phyloP scores from a whole-genome alignment of 2,329 filamentous ascomycete genomes.

The Epichloe gansuensis region DNA sequence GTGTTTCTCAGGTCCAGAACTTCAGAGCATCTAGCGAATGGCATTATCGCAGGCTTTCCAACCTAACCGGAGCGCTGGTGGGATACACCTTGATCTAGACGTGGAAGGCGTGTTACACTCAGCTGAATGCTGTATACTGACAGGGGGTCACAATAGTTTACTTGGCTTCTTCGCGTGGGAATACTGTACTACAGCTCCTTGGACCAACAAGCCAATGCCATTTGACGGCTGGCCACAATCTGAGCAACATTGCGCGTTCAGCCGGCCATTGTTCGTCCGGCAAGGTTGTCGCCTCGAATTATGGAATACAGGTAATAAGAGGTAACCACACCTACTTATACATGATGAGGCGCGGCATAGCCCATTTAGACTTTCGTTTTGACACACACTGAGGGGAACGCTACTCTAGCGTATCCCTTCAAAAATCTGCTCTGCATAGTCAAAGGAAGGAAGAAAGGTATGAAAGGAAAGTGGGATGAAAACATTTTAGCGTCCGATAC shows the following conservation, averaged over 20 bases:
- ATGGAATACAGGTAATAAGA: too few species aligned
- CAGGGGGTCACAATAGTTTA: not conserved
- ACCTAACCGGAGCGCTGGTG: constrained; percentile 1
- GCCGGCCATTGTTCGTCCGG: not conserved
- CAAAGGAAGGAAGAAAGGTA: not conserved
- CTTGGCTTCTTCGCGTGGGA: not conserved
- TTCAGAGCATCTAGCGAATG: not conserved
- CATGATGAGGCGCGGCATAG: too few species aligned
- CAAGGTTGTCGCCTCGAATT: not conserved
- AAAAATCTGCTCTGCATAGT: not conserved
- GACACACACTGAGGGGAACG: too few species aligned
- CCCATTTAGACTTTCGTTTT: too few species aligned
- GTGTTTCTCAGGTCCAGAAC: not conserved
- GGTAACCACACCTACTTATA: too few species aligned
- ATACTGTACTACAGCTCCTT: not conserved
- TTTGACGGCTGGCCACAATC: not conserved
- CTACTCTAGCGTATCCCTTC: not conserved
- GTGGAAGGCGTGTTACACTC: constrained; percentile 1
- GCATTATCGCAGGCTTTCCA: not conserved
- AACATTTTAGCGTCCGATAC: not conserved
- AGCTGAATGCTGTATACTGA: not conserved
- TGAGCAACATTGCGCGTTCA: not conserved
- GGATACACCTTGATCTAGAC: not conserved
- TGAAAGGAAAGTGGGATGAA: not conserved
- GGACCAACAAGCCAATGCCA: not conserved